Conservation (phyloP, 1,284 basidiomycete genomes). For the Boletellus sp. region DNA sequence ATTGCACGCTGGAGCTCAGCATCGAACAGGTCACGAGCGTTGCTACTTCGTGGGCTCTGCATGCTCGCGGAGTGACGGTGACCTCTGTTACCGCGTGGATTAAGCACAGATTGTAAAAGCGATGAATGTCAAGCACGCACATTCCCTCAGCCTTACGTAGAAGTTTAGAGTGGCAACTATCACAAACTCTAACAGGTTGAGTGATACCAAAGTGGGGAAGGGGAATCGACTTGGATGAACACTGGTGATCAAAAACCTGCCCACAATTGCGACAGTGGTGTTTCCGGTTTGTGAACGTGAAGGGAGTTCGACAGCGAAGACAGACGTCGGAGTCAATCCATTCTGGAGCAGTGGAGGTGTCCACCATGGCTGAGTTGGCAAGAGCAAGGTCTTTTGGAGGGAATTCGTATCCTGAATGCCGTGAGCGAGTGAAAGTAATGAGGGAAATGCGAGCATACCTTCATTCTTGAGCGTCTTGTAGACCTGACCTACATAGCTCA, state of each 20-base stretch:
- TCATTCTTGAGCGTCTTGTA: constrained; percentile 77
- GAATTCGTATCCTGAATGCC: constrained; percentile 68
- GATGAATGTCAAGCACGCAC: constrained; percentile 27
- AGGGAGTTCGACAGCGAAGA: constrained; percentile 86
- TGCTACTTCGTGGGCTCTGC: constrained; percentile 47
- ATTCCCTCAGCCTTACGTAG: constrained; percentile 54
- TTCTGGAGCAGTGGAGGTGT: constrained; percentile 86
- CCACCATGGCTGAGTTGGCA: constrained; percentile 78
- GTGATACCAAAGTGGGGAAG: constrained; percentile 93
- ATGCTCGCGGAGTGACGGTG: constrained; percentile 52
- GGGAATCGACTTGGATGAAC: constrained; percentile 82
- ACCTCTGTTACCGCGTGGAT: constrained; percentile 35
- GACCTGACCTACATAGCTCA: constrained; percentile 74
- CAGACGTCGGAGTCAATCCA: constrained; percentile 97
- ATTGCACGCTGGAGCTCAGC: constrained; percentile 93
- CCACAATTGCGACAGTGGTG: constrained; percentile 99
- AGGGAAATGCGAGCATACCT: constrained; percentile 44
- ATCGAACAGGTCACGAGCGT: constrained; percentile 69
- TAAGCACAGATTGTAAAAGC: constrained; percentile 6
- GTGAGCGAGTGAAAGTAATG: neutral
- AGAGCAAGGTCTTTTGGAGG: constrained; percentile 73
- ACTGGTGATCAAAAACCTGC: constrained; percentile 92
- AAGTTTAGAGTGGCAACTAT: constrained; percentile 80
- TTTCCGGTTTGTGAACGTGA: constrained; percentile 95
- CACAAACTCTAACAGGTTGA: constrained; percentile 93